phyloP scores from a whole-genome alignment of 2,329 filamentous ascomycete genomes.

The Alternaria angustiovoidea region DNA sequence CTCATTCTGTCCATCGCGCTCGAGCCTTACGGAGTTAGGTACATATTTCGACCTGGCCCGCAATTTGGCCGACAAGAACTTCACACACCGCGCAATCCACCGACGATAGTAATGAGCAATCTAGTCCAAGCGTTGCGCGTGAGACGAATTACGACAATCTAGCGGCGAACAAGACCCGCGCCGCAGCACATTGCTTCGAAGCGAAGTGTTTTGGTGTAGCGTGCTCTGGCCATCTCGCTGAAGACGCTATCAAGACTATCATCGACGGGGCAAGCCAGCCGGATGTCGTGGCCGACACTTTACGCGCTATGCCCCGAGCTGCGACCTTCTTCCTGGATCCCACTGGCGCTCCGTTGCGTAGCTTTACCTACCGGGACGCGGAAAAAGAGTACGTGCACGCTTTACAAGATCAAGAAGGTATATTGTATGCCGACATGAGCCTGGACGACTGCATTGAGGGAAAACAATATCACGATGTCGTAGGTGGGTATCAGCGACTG shows the following conservation, averaged over 20 bases:
- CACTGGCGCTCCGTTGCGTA: slow-evolving; percentile 53
- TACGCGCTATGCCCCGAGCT: slow-evolving; percentile 54
- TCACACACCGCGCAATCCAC: neutral
- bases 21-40: slow-evolving; percentile 44
- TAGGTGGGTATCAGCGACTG: slow-evolving; percentile 63
- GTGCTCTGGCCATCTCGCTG: slow-evolving; percentile 56
- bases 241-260: slow-evolving; percentile 51
- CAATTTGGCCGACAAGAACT: slow-evolving; percentile 61
- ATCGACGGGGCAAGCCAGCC: slow-evolving; percentile 38
- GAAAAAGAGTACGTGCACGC: slow-evolving; percentile 42
- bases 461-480: slow-evolving; percentile 66
- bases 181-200: slow-evolving; percentile 66
- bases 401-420: slow-evolving; percentile 58
- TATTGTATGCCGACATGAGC: slow-evolving; percentile 63
- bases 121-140: neutral
- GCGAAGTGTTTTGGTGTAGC: slow-evolving; percentile 65
- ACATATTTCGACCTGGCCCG: slow-evolving; percentile 65
- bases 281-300: slow-evolving; percentile 38
- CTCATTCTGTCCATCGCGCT: neutral
- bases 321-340: slow-evolving; percentile 63
- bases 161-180: slow-evolving; percentile 60
- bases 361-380: slow-evolving; percentile 48
- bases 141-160: slow-evolving; percentile 62
- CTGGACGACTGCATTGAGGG: slow-evolving; percentile 61
- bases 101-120: neutral